phyloP scores from a whole-genome alignment of 257 asterid genomes.

The Nicotiana noctiflora region DNA sequence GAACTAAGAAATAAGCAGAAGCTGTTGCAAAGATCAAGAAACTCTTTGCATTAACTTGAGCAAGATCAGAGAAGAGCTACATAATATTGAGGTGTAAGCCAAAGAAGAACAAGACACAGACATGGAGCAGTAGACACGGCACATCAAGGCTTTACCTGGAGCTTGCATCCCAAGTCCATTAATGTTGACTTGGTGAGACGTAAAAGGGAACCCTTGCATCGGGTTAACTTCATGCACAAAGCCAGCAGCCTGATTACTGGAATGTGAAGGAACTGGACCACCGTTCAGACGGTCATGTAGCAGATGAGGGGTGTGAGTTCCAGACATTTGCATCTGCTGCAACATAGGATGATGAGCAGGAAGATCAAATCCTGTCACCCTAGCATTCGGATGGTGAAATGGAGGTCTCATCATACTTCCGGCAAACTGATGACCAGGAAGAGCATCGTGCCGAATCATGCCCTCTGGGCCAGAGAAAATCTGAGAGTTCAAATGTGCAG shows the following conservation, averaged over 20 bases:
- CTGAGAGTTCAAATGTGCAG: slow-evolving; percentile 45
- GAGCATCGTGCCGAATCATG: slow-evolving; percentile 37
- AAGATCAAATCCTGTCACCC: slow-evolving; percentile 52
- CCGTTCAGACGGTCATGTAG: slow-evolving; percentile 44
- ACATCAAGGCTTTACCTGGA: slow-evolving; percentile 40
- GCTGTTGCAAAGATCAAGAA: not conserved
- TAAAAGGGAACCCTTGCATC: slow-evolving; percentile 52
- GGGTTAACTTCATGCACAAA: slow-evolving; percentile 49
- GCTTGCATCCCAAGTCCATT: slow-evolving; percentile 45
- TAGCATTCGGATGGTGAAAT: slow-evolving; percentile 48
- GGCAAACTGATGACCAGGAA: slow-evolving; percentile 43
- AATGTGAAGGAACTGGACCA: slow-evolving; percentile 35
- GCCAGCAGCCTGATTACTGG: slow-evolving; percentile 45
- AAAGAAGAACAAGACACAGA: not conserved
- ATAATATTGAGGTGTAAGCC: not conserved
- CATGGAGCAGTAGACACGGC: not conserved
- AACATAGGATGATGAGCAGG: slow-evolving; percentile 45
- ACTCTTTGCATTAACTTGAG: not conserved
- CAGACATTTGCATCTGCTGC: slow-evolving; percentile 65
- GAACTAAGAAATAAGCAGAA: not conserved
- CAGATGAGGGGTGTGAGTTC: slow-evolving; percentile 39
- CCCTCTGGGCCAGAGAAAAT: slow-evolving; percentile 44
- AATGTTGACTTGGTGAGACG: slow-evolving; percentile 40
- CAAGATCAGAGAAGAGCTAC: not conserved
- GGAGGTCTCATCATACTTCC: slow-evolving; percentile 41